Conservation (phyloP, 225 moss, liverwort and hornwort genomes). For the Rhytidiadelphus loreus region DNA sequence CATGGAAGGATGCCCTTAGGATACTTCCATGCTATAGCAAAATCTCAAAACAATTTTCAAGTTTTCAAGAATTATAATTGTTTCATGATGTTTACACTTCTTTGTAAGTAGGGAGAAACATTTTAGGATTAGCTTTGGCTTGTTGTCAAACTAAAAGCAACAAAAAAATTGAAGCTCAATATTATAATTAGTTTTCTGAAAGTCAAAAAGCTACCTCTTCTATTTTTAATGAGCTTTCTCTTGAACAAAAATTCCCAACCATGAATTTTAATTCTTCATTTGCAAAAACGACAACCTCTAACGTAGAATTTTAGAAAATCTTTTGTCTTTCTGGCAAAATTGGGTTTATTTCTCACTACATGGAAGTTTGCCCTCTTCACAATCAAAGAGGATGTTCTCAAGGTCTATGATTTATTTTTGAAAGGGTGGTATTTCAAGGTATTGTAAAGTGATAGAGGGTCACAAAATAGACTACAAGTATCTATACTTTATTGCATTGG, state of each 20-base stretch:
- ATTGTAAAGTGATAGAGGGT: not conserved
- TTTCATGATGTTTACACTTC: not conserved
- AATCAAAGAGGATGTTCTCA: not conserved
- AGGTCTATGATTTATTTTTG: not conserved
- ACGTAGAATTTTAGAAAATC: not conserved
- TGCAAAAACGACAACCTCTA: not conserved
- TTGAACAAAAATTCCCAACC: accelerated
- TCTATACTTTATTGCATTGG: not conserved
- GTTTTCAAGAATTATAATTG: accelerated
- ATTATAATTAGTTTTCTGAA: not conserved
- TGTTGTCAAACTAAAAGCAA: not conserved
- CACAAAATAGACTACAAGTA: not conserved
- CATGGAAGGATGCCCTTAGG: too few relatives aligned
- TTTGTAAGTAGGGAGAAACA: not conserved
- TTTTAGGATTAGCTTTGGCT: not conserved
- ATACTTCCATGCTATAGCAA: accelerated
- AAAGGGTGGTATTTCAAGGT: not conserved
- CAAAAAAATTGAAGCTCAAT: not conserved
- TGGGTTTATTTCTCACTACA: not conserved
- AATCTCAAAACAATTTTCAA: not conserved
- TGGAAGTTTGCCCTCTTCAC: too few relatives aligned
- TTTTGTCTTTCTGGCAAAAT: not conserved
- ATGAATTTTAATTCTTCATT: not conserved
- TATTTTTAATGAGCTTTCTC: not conserved
- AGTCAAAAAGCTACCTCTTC: accelerated